Conservation (phyloP, 345 rosid genomes). For the Heritiera littoralis region DNA sequence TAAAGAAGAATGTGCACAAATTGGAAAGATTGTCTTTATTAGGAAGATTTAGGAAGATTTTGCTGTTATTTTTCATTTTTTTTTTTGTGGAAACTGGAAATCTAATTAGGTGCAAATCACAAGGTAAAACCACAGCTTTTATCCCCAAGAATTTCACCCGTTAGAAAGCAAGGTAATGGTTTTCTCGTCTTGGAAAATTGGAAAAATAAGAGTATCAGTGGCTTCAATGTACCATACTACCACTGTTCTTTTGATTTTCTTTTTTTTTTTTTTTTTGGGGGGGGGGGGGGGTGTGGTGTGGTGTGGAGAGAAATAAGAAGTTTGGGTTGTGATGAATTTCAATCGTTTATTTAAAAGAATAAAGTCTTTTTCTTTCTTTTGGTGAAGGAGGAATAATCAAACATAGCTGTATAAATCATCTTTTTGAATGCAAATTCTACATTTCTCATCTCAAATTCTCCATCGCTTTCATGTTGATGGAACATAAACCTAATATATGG, state of each 20-base stretch:
- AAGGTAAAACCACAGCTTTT: too few relatives aligned
- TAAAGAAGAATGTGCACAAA: background rate
- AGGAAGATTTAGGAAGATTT: background rate
- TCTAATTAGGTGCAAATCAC: too few relatives aligned
- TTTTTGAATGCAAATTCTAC: background rate
- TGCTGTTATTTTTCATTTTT: background rate
- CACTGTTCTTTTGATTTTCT: background rate
- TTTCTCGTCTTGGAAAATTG: too few relatives aligned
- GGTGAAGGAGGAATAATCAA: background rate
- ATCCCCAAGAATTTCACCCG: too few relatives aligned
- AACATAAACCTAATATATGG: background rate
- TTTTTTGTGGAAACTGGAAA: too few relatives aligned
- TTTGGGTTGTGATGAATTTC: background rate
- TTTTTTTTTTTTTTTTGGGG: background rate
- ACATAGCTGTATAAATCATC: background rate
- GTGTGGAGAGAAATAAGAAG: background rate
- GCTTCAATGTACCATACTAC: background rate
- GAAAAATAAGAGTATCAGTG: too few relatives aligned
- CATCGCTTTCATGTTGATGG: conserved; percentile 3
- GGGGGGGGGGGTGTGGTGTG: too few relatives aligned
- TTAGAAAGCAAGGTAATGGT: too few relatives aligned
- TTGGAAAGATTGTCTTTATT: background rate
- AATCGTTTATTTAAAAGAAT: background rate
- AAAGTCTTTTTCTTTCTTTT: background rate
- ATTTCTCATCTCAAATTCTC: background rate